Evolutionary conservation across 179 eudicot species (phyloP), one percentile per base, ranked within the genome.

Genomic region (Sideroxylon spinosum): DNA sequence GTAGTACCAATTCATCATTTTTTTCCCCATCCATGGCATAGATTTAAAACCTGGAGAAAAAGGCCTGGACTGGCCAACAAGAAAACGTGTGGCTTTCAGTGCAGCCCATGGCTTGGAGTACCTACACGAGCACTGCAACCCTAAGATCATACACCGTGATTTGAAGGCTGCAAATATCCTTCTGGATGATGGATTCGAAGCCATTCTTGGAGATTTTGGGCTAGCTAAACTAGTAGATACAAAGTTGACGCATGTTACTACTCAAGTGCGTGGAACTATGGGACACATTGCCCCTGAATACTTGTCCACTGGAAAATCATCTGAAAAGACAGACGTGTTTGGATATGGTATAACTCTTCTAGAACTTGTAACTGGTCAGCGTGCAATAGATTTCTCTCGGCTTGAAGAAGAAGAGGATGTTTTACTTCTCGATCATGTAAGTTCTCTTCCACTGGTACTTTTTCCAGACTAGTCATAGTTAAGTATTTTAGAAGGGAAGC

Each of bases 381-480:
- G 97, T 68, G 98, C 99, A 44, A 89, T 95, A 68, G 99, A 95
- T 81, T 88, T 95, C 64, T 90, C 98, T 56, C 92, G 99, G 10
- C 97, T 95, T n/a, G 98, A 93, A 75, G 98, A 95, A 79, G 99
- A 95, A 86, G 99, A 93, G 77, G 98, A 95, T 74, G 94, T 95
- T 80, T 82, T 95, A 5, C 84, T 95, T 53, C 89, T 92, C 78
- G 98, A 95, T 89, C 99, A 95, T 86, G 99, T 89, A 84, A 89
- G 95, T 81, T 48, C 17, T 76, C 9, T 4, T 23, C 19, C 22
- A 68, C 2, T 57, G 17, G 53, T 28, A 17, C 19, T 12, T 60
- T 23, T 14, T 60, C 44, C 46, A 16, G 20, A 17, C 46, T n/a
- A 22, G 17, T 55, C 75, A 22, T 55, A 14, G 16, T 56, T 28